Evolutionary conservation across 2,329 filamentous ascomycete species (phyloP), one percentile per base, ranked within the genome.

Genomic region (Apiospora phragmitis): DNA sequence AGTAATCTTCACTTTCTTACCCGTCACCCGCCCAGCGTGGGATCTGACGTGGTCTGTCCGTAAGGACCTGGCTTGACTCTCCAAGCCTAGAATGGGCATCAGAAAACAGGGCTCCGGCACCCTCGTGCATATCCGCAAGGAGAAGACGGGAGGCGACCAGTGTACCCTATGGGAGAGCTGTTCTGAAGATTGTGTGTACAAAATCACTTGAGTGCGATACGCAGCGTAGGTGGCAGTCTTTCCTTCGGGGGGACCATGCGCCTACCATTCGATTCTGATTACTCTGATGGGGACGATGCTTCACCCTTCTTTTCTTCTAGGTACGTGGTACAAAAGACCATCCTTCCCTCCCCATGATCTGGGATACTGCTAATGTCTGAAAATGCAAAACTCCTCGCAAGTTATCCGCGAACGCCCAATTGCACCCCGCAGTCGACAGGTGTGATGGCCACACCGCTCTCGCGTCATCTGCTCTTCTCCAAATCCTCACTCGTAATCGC

Each of bases 121-220:
- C 73, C 72, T 72, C 73, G 76, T 78, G 74, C 47, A 75, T 79
- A 78, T 74, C 75, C 76, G 72, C 67, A 73, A 74, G 80, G 81
- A 79, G 80, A 81, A 78, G 78, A 78, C 72, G 77, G 70, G 35
- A n/a, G 70, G 78, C 77, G 78, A 73, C 73, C 79, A 76, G 79
- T 80, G 82, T 87, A 86, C 90, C 55, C 92, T 93, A 91, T 96
- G 93, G 93, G 92, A 92, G 88, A 93, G 93, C 90, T 91, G 88
- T 92, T 94, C 93, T 93, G 93, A 93, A 95, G 93, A 95, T 95
- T 91, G 93, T 95, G 88, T 89, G 88, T 89, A 85, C 49, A 68
- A 81, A 62, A 81, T 91, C 90, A 94, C 93, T 94, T 94, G 87
- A 96, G 94, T 95, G 92, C 94, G 94, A 96, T 96, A 94, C 92